Base-by-base conservation (phyloP, 768 basidiomycete genomes). In the Auriscalpium vulgare region DNA sequence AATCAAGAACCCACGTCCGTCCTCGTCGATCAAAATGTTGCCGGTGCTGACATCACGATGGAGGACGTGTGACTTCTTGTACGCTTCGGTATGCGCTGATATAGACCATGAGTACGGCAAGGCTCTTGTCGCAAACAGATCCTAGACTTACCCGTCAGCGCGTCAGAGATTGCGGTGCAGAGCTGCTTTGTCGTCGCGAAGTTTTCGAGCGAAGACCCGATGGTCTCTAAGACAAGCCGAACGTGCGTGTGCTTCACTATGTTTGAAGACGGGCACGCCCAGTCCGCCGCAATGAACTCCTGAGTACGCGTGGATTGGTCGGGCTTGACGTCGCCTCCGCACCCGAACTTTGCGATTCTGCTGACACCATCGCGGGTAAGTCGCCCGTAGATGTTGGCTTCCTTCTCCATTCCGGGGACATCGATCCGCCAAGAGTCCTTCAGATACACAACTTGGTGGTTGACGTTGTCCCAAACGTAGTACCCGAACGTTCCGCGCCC, bases 21-120 rank as follows among this genome's bases (percentile, higher is more conserved):
- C 29, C 29, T 50, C 49, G 46, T 37, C 29, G 35, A 59, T 51
- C 19, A 59, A 19, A 48, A 58, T 55, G n/a, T 58, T 58, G 16
- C 37, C 37, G 10, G 43, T 37, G 43, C 52, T 54, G 8, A 58
- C 34, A 46, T 56, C 55, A 9, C 50, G 23, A 29, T 56, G 55
- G 11, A 56, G 17, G 43, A 56, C 16, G 8, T 19, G 35, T 13
- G 54, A 47, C 16, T 44, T 21, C 17, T 51, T 4, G 47, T 40
- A 56, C 10, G 55, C 55, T 5, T 37, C 8, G 14, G 10, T 8
- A 17, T 56, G 55, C 7, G 49, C 55, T 37, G 11, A 47, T 4
- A 21, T 21, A 8, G 37, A 16, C n/a, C 35, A 29, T 35, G 34
- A 55, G 8, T 21, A 17, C 8, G 38, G 5, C 23, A 17, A 17